phyloP scores from a whole-genome alignment of 495 filamentous ascomycete genomes.

The Margaritispora aquatica region DNA sequence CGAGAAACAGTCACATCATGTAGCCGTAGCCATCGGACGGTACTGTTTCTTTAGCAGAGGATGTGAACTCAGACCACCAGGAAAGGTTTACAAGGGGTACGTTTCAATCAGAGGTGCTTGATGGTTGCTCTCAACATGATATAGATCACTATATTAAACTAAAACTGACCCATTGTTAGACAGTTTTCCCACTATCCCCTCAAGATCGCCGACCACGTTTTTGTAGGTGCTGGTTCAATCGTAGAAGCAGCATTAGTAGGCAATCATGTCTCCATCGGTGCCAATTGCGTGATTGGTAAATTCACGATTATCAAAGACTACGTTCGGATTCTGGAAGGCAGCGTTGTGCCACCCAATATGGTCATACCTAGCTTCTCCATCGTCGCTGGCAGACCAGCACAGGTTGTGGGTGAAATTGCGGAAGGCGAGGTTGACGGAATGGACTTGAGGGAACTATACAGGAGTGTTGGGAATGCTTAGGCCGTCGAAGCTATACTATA shows the following conservation, averaged over 20 bases:
- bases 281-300: constrained; percentile 65
- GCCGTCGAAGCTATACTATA: not conserved
- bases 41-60: constrained; percentile 79
- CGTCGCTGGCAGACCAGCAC: constrained; percentile 73
- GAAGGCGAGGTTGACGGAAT: constrained; percentile 64
- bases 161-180: constrained; percentile 24
- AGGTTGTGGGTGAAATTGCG: constrained; percentile 78
- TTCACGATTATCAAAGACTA: constrained; percentile 90
- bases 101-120: too few species aligned
- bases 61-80: constrained; percentile 70
- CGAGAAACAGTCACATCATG: constrained; percentile 29
- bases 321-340: constrained; percentile 73
- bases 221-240: constrained; percentile 66
- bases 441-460: constrained; percentile 50
- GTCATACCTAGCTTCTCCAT: constrained; percentile 85
- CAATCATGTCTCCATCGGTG: constrained; percentile 77
- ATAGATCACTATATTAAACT: too few species aligned
- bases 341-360: constrained; percentile 79
- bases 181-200: constrained; percentile 72
- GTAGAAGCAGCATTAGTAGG: constrained; percentile 75
- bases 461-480: constrained; percentile 39
- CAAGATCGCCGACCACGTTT: constrained; percentile 89
- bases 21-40: constrained; percentile 78
- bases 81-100: constrained; percentile 61
- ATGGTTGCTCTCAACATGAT: too few species aligned